Percentiles rank a stretch among this genome's conserved stretches.
Conservation (phyloP, 495 filamentous ascomycete species). For the Trichodelitschia bisporula region DNA sequence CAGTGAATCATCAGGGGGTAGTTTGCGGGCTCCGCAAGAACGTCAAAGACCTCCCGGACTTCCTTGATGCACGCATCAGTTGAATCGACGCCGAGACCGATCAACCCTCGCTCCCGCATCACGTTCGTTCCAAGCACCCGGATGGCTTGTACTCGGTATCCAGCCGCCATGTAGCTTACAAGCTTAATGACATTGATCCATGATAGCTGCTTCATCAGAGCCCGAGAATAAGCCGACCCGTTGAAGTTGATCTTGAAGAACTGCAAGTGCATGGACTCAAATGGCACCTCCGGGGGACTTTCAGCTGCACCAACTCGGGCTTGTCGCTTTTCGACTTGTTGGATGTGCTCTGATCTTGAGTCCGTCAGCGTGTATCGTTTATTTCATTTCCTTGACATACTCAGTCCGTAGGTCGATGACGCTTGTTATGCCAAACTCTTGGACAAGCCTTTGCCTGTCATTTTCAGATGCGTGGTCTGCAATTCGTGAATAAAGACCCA, state of each 20-base stretch:
- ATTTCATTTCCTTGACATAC: constrained; percentile 16
- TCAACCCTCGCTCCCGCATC: constrained; percentile 40
- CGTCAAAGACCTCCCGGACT: constrained; percentile 31
- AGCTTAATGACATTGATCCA: constrained; percentile 37
- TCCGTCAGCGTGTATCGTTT: background rate
- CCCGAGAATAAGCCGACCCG: constrained; percentile 40
- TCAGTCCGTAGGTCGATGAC: constrained; percentile 58
- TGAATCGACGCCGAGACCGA: constrained; percentile 37
- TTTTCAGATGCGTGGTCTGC: constrained; percentile 41
- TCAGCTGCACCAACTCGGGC: constrained; percentile 15
- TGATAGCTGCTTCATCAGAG: constrained; percentile 41
- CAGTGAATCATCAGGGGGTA: constrained; percentile 54
- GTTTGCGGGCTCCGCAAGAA: constrained; percentile 19
- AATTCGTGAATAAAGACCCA: background rate
- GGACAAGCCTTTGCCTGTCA: constrained; percentile 33
- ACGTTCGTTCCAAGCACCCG: constrained; percentile 38
- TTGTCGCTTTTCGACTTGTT: constrained; percentile 39
- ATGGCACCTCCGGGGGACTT: background rate
- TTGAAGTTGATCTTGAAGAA: constrained; percentile 50
- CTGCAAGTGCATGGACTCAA: constrained; percentile 18
- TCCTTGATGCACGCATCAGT: constrained; percentile 36
- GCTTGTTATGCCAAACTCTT: constrained; percentile 37
- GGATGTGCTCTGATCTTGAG: constrained; percentile 32
- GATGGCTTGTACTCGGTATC: constrained; percentile 43
- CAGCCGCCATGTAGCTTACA: constrained; percentile 31